Evolutionary conservation across 805 yeast genomes (phyloP), one percentile per base, ranked within the genome.

Genomic region (Monosporozyma unispora): DNA sequence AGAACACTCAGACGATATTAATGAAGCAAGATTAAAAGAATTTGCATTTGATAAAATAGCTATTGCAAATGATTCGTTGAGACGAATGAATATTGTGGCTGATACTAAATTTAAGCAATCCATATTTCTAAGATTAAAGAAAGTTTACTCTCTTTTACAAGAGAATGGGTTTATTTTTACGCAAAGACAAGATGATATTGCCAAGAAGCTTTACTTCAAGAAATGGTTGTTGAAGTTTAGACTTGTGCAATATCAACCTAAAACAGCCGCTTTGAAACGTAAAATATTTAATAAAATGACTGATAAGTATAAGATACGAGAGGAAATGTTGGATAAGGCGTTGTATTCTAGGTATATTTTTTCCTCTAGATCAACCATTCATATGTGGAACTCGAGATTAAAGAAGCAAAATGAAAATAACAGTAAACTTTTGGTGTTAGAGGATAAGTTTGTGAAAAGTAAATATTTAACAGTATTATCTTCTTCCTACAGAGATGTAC

Each of bases 71-170:
- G 57, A 59, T 38, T 48, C 57, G 4, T 50, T 45, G 12, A 49
- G 52, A 12, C 51, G 57, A 3, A 57, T 54, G 52, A 49, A 49
- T n/a, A 47, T 49, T 8, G 45, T 62, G 0, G 64, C 66, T 4
- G 59, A 61, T 47, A 57, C 52, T 25, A 59, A 54, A 35, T 56
- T 62, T n/a, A 43, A 57, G 14, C 55, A 60, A 31, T 52, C 54
- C 25, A 29, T 48, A 27, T 54, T 59, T 25, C 48, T 42, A 31
- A 52, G 43, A 21, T 37, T 62, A 11, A 53, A 42, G 11, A 25
- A 14, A 8, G 21, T 10, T 12, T 33, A 18, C 10, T 18, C 31
- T 4, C 9, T 16, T 8, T 9, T 41, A 3, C 6, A 18, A 4
- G 40, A 42, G 31, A 22, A 31, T 6, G 27, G 31, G 18, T 9